phyloP scores from a whole-genome alignment of 345 rosid genomes.

The Streptanthus diversifolius region DNA sequence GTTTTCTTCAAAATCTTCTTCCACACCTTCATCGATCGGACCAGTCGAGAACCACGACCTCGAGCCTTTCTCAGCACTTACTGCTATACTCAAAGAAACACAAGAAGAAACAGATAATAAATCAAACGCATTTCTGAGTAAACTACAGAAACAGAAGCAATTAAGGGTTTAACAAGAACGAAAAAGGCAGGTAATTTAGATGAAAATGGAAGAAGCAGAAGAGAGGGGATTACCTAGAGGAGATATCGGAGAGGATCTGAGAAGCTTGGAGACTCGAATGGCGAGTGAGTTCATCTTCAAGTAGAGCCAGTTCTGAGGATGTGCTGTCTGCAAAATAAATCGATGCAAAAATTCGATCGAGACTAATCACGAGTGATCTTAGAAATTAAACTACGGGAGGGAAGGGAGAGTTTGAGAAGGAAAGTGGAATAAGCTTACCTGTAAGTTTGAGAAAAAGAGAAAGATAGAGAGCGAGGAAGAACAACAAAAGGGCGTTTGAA shows the following conservation, averaged over 20 bases:
- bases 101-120: slow-evolving; percentile 1
- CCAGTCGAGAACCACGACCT: slow-evolving; percentile 31
- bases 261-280: slow-evolving; percentile 20
- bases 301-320: neutral
- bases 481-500: neutral
- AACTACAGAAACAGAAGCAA: neutral
- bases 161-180: neutral
- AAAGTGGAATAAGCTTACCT: neutral
- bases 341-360: neutral
- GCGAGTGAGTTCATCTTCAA: slow-evolving; percentile 31
- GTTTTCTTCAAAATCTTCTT: slow-evolving; percentile 43
- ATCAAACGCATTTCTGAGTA: neutral
- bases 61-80: slow-evolving; percentile 10
- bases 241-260: slow-evolving; percentile 14
- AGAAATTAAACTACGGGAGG: neutral
- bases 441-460: neutral
- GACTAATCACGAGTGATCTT: neutral
- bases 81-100: slow-evolving; percentile 7
- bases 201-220: neutral
- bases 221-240: slow-evolving; percentile 15
- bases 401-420: neutral
- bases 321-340: neutral
- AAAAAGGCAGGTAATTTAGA: neutral
- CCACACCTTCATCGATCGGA: slow-evolving; percentile 28
- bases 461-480: neutral